These are phyloP conservation scores for Cryptosporidium felis DNA, from an alignment of 169 alveolate genomes.

Conservation along the genomic window DNA sequence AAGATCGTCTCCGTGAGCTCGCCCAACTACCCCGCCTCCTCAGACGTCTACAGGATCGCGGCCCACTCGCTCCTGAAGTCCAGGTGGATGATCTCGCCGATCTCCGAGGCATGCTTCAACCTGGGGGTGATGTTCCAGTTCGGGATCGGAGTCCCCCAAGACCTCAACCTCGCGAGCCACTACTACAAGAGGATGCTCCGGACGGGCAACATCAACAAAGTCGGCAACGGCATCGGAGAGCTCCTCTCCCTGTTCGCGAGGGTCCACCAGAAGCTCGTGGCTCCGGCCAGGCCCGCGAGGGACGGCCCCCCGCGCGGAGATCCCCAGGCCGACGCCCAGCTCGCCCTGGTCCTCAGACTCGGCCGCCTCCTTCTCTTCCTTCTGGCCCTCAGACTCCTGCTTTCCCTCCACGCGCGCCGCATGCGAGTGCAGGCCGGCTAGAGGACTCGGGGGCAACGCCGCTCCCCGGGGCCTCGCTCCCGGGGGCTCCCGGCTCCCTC, in stretches of 20 bases:
- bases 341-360: neutral
- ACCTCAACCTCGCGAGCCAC: constrained; percentile 3
- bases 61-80: constrained; percentile 3
- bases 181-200: constrained; percentile 39
- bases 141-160: constrained; percentile 47
- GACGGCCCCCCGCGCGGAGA: no score
- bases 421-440: no score
- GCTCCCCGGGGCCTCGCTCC: no score
- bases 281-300: no score
- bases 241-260: neutral
- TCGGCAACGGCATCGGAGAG: constrained; percentile 31
- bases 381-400: neutral
- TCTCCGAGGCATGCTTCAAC: constrained; percentile 60
- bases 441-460: no score
- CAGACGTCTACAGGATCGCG: constrained; percentile 10
- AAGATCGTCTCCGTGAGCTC: neutral
- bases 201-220: constrained; percentile 14
- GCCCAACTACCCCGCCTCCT: constrained; percentile 22
- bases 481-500: no score
- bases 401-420: no score
- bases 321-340: neutral
- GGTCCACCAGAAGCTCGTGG: neutral
- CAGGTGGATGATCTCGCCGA: constrained; percentile 45
- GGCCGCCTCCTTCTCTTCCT: constrained; percentile 12
- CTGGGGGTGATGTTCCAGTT: constrained; percentile 50